Evolutionary conservation across 768 basidiomycete genomes (phyloP).

Genomic region (Leccinellum rugosiceps): DNA sequence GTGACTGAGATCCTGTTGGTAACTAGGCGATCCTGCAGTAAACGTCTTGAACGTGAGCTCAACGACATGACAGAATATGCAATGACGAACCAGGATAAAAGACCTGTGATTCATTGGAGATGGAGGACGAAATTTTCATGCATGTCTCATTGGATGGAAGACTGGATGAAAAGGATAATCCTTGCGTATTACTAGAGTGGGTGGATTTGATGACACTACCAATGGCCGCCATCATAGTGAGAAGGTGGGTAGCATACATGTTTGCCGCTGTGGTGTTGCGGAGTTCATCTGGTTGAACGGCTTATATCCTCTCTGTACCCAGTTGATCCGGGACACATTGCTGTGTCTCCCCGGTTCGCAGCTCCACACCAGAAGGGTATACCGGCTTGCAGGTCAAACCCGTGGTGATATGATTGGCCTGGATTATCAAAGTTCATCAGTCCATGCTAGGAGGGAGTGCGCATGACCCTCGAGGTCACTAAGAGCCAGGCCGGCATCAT

Average conservation of each 20-base stretch:
- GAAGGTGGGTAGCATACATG: neutral
- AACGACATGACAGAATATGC: no score
- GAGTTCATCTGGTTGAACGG: neutral
- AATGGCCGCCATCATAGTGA: neutral
- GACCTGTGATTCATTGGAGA: slow-evolving; percentile 5
- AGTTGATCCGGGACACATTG: neutral
- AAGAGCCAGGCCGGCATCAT: no score
- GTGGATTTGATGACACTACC: neutral
- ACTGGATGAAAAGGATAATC: neutral
- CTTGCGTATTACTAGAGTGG: neutral
- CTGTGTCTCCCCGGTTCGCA: neutral
- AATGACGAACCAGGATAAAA: neutral
- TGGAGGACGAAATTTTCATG: neutral
- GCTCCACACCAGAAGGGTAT: no score
- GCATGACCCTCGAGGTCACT: no score
- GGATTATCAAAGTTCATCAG: neutral
- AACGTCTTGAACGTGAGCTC: neutral
- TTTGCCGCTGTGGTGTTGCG: neutral
- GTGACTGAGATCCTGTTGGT: slow-evolving; percentile 37
- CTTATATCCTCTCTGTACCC: neutral
- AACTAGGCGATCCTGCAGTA: slow-evolving; percentile 26
- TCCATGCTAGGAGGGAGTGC: neutral
- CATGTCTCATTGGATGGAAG: neutral
- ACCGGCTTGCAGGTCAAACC: neutral
- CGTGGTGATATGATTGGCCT: neutral